phyloP scores from a whole-genome alignment of 75 land plant species.

The Adiantum capillusveneris region DNA sequence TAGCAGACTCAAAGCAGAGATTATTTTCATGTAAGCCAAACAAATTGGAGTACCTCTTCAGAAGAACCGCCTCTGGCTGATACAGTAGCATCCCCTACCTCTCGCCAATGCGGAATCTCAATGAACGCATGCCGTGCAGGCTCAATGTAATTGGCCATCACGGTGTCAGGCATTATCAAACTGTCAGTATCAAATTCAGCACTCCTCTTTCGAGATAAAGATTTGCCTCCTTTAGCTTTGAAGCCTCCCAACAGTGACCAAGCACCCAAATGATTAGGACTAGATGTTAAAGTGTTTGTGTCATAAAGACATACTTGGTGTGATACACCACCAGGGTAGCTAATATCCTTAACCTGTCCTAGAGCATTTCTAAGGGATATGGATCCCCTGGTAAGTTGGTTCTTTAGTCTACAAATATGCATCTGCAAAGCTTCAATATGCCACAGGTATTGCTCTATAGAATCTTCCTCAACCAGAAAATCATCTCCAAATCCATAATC shows the following conservation, averaged over 20 bases:
- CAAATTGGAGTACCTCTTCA: slow-evolving; percentile 20
- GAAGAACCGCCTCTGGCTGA: slow-evolving; percentile 7
- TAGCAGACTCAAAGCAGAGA: neutral
- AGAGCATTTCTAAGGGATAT: neutral
- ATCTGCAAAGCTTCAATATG: slow-evolving; percentile 35
- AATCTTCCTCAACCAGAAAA: slow-evolving; percentile 15
- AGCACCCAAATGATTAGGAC: neutral
- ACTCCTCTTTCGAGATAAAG: slow-evolving; percentile 16
- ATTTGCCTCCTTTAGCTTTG: slow-evolving; percentile 4
- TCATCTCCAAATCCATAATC: slow-evolving; percentile 1
- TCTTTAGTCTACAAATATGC: slow-evolving; percentile 22
- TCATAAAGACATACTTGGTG: neutral
- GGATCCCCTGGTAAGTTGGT: slow-evolving; percentile 17
- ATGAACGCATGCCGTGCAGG: slow-evolving; percentile 38
- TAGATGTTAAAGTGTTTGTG: neutral
- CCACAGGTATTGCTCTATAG: slow-evolving; percentile 26
- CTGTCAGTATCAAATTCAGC: slow-evolving; percentile 35
- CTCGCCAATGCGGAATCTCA: slow-evolving; percentile 34
- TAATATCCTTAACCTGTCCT: neutral
- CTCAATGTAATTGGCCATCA: slow-evolving; percentile 33
- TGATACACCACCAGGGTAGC: neutral
- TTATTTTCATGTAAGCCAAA: neutral
- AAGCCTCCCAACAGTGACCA: neutral
- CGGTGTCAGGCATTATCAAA: slow-evolving; percentile 31
- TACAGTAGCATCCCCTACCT: slow-evolving; percentile 5